Evolutionary conservation across 305 asterid genomes (phyloP), one percentile per base, ranked within the genome.

Genomic region (Fraxinus paxiana): DNA sequence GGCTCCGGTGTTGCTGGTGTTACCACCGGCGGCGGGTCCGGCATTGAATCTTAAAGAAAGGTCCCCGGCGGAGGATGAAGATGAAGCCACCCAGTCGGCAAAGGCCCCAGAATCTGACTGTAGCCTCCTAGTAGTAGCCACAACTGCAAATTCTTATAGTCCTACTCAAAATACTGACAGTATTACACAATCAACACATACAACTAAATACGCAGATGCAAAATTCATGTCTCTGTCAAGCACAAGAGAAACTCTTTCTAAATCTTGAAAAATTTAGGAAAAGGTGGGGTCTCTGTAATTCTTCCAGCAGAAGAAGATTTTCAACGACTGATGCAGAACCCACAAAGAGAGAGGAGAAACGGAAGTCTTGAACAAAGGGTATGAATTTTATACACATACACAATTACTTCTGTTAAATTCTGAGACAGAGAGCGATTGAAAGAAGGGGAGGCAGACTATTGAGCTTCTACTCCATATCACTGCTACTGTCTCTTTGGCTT

Each of bases 21-120:
- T 30, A 13, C 77, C 90, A 5, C 78, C 85, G 22, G 54, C 80
- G 12, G 81, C 72, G 81, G 82, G 71, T 8, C 71, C 78, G 77
- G 79, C 22, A 18, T 76, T 56, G 51, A 75, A 75, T 76, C 79
- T 12, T 4, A 90, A 34, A 4, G 97, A 93, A 31, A 93, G 92
- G 81, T 91, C 97, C 3, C 94, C 90, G 65, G 90, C 88, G 1
- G 92, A 75, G 86, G 91, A 85, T 0, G 89, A 86, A 54, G 92
- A 88, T 0, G 94, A 87, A 43, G 91, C 91, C 75, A 92, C 93
- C 97, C 96, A 92, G 79, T 91, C 96, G 38, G 91, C 90, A 12
- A 91, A 90, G 72, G 91, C 88, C 86, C 92, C 95, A 76, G 95
- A 86, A 79, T 92, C 94, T 5, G 95, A 91, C 77, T 84, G 80